phyloP scores from a whole-genome alignment of 805 yeast species.

The Tetrapisispora namnaoensis region DNA sequence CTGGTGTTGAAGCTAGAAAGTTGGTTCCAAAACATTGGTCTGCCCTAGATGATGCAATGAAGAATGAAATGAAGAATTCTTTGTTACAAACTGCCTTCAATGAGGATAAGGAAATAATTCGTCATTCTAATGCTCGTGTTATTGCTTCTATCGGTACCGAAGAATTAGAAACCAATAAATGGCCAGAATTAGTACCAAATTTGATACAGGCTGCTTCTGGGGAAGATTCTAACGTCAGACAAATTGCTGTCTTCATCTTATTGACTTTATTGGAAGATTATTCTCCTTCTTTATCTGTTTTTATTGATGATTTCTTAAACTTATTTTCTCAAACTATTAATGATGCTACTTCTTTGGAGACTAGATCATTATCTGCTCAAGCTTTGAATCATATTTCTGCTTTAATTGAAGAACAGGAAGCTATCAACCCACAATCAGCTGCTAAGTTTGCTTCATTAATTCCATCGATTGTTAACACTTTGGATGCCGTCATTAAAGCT shows the following conservation, averaged over 20 bases:
- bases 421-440: constrained; percentile 38
- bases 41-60: constrained; percentile 34
- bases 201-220: constrained; percentile 60
- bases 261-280: constrained; percentile 67
- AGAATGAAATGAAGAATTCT: constrained; percentile 55
- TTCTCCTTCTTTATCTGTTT: constrained; percentile 46
- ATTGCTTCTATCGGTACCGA: constrained; percentile 74
- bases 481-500: constrained; percentile 59
- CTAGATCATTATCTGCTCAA: constrained; percentile 73
- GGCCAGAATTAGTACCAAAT: constrained; percentile 70
- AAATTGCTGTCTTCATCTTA: constrained; percentile 73
- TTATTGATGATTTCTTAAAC: constrained; percentile 56
- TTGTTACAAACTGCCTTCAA: constrained; percentile 59
- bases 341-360: constrained; percentile 52
- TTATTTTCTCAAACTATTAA: constrained; percentile 64
- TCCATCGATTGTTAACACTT: constrained; percentile 72
- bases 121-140: constrained; percentile 86
- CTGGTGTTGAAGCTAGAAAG: constrained; percentile 95
- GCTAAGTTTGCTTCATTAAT: constrained; percentile 52
- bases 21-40: constrained; percentile 66
- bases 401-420: constrained; percentile 52
- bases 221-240: constrained; percentile 48
- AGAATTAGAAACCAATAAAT: constrained; percentile 58
- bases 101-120: constrained; percentile 53
- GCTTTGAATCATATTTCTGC: constrained; percentile 63